Evolutionary conservation across 345 rosid species (phyloP), one percentile per base, ranked within the genome.

Genomic region (Sisymbrium irio): DNA sequence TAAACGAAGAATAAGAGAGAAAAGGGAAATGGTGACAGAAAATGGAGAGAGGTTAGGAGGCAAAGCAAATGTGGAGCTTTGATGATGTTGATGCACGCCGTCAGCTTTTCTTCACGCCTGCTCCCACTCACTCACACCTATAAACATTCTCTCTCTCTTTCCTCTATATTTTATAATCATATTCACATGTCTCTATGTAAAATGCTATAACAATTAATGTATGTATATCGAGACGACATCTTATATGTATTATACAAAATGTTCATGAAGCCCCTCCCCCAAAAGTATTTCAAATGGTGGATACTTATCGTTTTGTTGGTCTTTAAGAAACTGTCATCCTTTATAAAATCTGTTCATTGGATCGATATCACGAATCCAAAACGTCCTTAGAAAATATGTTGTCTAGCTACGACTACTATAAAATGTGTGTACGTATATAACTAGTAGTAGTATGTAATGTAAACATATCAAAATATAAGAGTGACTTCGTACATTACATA

Each of bases 21-120:
- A 50, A 69, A 62, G 55, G 64, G 63, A 56, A 71, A 75, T 44
- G 65, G 71, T 81, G 88, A 87, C 94, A 88, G 92, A 49, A 86
- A 74, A 62, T 88, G 92, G 88, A 83, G 80, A 83, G 85, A 81
- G 81, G 70, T 81, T 82, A 80, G 93, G 89, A 71, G 88, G 92
- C 92, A 89, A 78, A 74, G 83, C 7, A 57, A 80, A 77, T 81
- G 84, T 76, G 89, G 90, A 83, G 87, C 73, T 82, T 84, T 81
- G 85, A 88, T 89, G 87, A 85, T 85, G 86, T 79, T 81, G 84
- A 77, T 81, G 96, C 98, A 93, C 92, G 97, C 98, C 92, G 91
- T 90, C 96, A 91, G 97, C 96, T 89, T 93, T 90, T 72, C 70
- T 56, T 62, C 66, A 77, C 80, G 80, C 80, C 77, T 77, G 80